Conservation (phyloP, 1,284 basidiomycete species). For the Ganoderma lucidum region DNA sequence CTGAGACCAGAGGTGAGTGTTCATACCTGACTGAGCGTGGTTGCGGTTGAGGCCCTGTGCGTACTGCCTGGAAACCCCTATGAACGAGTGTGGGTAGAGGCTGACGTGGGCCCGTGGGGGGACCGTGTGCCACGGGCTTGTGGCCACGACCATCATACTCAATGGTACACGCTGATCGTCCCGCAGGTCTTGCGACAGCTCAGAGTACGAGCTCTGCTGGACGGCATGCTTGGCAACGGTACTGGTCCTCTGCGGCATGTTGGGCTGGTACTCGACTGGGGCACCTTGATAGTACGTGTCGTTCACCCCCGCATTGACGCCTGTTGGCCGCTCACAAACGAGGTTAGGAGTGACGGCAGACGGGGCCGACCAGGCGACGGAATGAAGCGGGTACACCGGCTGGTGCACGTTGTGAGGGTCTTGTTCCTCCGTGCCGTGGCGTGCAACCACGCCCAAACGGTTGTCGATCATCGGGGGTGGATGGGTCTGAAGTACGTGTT, state of each 20-base stretch:
- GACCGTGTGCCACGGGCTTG: not conserved
- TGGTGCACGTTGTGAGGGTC: not conserved
- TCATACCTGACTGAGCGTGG: not conserved
- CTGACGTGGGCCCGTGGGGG: not conserved
- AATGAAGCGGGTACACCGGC: not conserved
- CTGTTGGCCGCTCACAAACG: not conserved
- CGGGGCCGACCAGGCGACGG: not conserved
- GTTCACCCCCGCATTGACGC: too few relatives aligned
- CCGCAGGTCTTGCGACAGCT: not conserved
- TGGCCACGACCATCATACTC: not conserved
- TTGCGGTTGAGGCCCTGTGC: not conserved
- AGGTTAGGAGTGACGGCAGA: too few relatives aligned
- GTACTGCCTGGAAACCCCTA: not conserved
- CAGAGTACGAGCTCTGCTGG: not conserved
- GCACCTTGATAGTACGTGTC: not conserved
- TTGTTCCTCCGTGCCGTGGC: not conserved
- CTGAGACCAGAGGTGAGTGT: constrained; percentile 1
- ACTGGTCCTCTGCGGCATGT: not conserved
- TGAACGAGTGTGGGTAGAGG: not conserved
- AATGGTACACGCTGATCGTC: too few relatives aligned
- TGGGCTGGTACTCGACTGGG: not conserved
- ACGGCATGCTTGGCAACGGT: too few relatives aligned
- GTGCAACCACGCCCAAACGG: too few relatives aligned
- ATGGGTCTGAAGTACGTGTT: not conserved
- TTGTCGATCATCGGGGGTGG: not conserved